phyloP scores from a whole-genome alignment of 2,329 filamentous ascomycete genomes.

The Colletotrichum filicis region DNA sequence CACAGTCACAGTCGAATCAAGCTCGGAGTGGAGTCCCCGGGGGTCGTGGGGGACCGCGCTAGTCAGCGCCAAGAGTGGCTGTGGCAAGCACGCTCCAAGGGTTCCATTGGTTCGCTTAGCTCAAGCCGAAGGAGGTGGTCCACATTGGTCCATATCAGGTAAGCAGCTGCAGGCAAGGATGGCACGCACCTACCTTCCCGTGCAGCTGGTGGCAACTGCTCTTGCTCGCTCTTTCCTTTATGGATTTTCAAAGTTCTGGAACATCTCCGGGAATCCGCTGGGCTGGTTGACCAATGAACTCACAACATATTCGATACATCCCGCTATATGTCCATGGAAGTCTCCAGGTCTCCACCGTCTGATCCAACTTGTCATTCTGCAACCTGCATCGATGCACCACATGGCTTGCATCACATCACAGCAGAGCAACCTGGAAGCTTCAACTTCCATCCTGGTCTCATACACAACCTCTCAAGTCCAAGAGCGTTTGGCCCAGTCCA shows the following conservation, averaged over 20 bases:
- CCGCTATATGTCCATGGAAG: neutral
- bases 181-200: slow-evolving; percentile 5
- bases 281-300: neutral
- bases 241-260: neutral
- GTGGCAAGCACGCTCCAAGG: neutral
- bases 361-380: neutral
- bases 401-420: neutral
- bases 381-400: neutral
- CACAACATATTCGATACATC: neutral
- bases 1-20: slow-evolving; percentile 27
- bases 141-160: neutral
- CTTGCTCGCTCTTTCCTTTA: neutral
- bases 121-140: neutral
- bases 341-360: neutral
- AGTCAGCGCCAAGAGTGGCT: slow-evolving; percentile 30
- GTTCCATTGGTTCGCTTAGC: slow-evolving; percentile 12
- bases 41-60: neutral
- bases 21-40: neutral
- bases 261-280: neutral
- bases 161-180: neutral
- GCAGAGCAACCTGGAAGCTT: neutral
- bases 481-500: neutral
- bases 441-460: neutral
- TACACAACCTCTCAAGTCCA: neutral
- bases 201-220: slow-evolving; percentile 8